phyloP scores from a whole-genome alignment of 495 filamentous ascomycete species.

The Amphirosellinia nigrospora region DNA sequence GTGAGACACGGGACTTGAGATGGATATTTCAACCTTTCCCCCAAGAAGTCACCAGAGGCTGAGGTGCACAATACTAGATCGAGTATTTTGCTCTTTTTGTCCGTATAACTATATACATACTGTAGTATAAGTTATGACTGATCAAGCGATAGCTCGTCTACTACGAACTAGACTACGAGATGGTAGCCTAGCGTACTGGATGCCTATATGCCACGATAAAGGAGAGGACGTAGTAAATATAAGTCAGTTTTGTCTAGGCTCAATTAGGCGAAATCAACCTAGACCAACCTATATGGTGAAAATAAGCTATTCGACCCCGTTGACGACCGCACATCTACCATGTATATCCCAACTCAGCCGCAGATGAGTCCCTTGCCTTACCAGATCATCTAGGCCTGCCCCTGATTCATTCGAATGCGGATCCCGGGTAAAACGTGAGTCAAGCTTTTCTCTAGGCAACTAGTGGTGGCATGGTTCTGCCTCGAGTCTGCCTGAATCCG shows the following conservation, averaged over 20 bases:
- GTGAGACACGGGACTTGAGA: background rate
- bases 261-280: background rate
- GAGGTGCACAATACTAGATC: background rate
- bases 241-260: background rate
- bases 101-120: background rate
- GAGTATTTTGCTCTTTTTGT: background rate
- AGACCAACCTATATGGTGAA: background rate
- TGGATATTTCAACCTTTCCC: background rate
- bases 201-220: background rate
- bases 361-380: background rate
- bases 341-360: constrained; percentile 2
- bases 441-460: constrained; percentile 8
- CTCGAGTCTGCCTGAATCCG: constrained; percentile 4
- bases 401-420: constrained; percentile 24
- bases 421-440: background rate
- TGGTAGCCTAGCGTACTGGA: background rate
- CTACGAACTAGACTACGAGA: background rate
- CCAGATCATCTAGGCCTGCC: background rate
- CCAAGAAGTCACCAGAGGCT: background rate
- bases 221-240: background rate
- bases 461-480: background rate
- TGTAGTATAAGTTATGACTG: background rate
- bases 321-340: no score
- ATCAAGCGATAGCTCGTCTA: background rate
- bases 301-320: background rate